Evolutionary conservation across 768 basidiomycete genomes (phyloP).

Genomic region (Calocybe cyanea): DNA sequence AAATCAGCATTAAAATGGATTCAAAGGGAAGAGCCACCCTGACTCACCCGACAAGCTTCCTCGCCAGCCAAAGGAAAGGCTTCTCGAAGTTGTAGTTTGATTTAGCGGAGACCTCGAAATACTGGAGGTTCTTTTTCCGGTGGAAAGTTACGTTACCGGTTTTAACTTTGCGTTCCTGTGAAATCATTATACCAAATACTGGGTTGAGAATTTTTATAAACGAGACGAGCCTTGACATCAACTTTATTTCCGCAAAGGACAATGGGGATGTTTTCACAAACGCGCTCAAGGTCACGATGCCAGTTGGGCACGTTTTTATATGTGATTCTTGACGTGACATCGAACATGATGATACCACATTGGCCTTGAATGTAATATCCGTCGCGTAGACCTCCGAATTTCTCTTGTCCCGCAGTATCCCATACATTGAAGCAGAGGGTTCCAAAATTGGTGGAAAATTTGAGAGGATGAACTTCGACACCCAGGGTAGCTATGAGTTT

Average conservation of each 20-base stretch:
- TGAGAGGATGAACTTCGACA: conserved; percentile 97
- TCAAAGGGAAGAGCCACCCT: neutral
- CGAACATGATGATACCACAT: conserved; percentile 99
- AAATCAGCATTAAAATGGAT: neutral
- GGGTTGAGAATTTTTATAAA: too few species aligned
- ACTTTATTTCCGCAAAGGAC: conserved; percentile 99
- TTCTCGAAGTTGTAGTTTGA: conserved; percentile 99
- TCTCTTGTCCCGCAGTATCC: conserved; percentile 99
- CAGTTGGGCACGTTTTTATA: conserved; percentile 99
- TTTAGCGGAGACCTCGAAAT: conserved; percentile 99
- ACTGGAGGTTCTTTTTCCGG: conserved; percentile 99
- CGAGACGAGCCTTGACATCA: conserved; percentile 86
- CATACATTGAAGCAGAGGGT: conserved; percentile 99
- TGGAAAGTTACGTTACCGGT: conserved; percentile 98
- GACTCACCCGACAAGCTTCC: conserved; percentile 93
- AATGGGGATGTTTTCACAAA: conserved; percentile 99
- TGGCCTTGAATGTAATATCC: conserved; percentile 97
- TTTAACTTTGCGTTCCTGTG: conserved; percentile 98
- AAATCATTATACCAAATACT: too few species aligned
- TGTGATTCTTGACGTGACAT: conserved; percentile 98
- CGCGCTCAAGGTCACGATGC: conserved; percentile 99
- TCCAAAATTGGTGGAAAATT: conserved; percentile 97
- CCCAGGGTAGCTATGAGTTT: conserved; percentile 83
- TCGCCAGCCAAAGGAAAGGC: conserved; percentile 98
- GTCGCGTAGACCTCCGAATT: conserved; percentile 97